phyloP scores from a whole-genome alignment of 192 early-diverging fungal species.

The Podochytrium sp. region DNA sequence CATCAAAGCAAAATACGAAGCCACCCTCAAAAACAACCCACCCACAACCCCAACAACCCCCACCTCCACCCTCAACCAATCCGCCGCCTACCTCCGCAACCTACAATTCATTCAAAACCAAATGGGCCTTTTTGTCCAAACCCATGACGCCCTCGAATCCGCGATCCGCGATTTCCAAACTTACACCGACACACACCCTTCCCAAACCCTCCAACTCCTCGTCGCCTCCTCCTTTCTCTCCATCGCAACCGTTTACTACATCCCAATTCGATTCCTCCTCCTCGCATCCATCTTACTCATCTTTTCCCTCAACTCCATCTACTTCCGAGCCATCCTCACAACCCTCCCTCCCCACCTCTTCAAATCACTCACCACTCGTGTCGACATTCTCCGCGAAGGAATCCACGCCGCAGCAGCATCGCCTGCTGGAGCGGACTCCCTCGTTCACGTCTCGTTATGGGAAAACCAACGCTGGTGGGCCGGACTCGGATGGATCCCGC shows the following conservation, averaged over 20 bases:
- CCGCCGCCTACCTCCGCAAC: slow-evolving; percentile 69
- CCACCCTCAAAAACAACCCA: slow-evolving; percentile 2
- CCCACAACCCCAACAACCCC: not conserved
- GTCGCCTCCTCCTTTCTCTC: slow-evolving; percentile 40
- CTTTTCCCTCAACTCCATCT: slow-evolving; percentile 66
- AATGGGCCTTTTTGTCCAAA: slow-evolving; percentile 60
- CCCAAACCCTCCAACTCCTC: slow-evolving; percentile 37
- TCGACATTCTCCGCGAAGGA: slow-evolving; percentile 43
- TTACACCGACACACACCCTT: slow-evolving; percentile 42
- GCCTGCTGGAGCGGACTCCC: slow-evolving; percentile 17
- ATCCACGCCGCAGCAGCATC: slow-evolving; percentile 20
- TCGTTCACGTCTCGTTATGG: slow-evolving; percentile 50
- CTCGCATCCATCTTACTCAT: slow-evolving; percentile 57
- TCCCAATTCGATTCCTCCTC: slow-evolving; percentile 42
- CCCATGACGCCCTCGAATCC: slow-evolving; percentile 27
- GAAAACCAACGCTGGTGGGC: slow-evolving; percentile 86
- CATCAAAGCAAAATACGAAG: slow-evolving; percentile 45
- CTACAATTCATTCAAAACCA: slow-evolving; percentile 78
- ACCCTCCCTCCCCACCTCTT: slow-evolving; percentile 49
- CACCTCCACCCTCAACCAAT: slow-evolving; percentile 37
- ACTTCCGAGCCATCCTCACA: slow-evolving; percentile 46
- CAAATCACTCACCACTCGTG: slow-evolving; percentile 37
- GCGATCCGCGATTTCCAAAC: not conserved
- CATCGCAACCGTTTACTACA: slow-evolving; percentile 31
- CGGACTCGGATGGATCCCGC: slow-evolving; percentile 72